Evolutionary conservation across 108 stramenopile genomes (phyloP).

Genomic region (Aurantiochytrium sp.): DNA sequence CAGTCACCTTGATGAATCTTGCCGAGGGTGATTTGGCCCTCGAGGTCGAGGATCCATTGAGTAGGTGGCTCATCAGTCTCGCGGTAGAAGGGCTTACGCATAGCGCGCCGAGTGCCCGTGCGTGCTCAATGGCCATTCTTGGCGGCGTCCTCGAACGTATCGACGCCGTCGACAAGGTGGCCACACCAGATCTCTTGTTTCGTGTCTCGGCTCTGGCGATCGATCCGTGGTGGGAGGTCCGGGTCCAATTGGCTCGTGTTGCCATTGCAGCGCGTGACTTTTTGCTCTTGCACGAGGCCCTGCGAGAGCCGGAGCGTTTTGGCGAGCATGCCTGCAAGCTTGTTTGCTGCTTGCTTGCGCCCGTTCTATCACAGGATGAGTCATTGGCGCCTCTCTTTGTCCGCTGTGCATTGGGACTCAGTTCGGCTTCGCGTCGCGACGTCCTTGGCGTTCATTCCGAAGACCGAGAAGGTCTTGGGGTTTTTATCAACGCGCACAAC

Average conservation of each 20-base stretch:
- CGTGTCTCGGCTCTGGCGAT: not conserved
- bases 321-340: not conserved
- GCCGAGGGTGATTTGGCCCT: not conserved
- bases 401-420: not conserved
- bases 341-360: not conserved
- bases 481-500: not conserved
- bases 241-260: not conserved
- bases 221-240: conserved; percentile 19
- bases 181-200: not conserved
- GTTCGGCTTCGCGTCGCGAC: not conserved
- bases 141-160: not conserved
- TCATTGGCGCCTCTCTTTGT: not conserved
- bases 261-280: not conserved
- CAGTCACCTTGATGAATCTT: not conserved
- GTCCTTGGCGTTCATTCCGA: not conserved
- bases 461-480: not conserved
- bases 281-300: not conserved
- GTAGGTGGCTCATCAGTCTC: not conserved
- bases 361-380: not conserved
- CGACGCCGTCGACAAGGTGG: not conserved
- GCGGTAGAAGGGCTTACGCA: not conserved
- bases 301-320: not conserved
- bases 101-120: not conserved
- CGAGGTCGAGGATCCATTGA: not conserved
- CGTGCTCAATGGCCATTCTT: not conserved